Evolutionary conservation across 2,329 filamentous ascomycete species (phyloP).

Genomic region (Metarhizium guizhouense): DNA sequence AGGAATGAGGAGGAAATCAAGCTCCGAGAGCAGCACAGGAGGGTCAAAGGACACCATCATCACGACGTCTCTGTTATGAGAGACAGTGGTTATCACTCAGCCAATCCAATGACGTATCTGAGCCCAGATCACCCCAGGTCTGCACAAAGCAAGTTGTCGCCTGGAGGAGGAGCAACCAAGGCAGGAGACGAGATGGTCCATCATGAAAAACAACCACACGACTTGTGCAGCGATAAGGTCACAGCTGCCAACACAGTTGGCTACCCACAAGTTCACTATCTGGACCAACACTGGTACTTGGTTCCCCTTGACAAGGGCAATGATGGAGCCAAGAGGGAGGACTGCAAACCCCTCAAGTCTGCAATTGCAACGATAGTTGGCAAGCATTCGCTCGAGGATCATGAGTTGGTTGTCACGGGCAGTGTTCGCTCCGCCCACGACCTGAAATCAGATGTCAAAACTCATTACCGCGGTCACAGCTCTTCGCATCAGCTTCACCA

Average conservation of each 20-base stretch:
- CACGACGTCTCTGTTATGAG: neutral
- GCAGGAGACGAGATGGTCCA: neutral
- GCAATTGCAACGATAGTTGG: slow-evolving; percentile 1
- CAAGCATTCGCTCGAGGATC: slow-evolving; percentile 6
- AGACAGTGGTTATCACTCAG: slow-evolving; percentile 12
- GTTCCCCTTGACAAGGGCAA: slow-evolving; percentile 5
- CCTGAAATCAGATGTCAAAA: slow-evolving; percentile 5
- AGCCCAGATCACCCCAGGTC: slow-evolving; percentile 6
- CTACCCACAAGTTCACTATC: slow-evolving; percentile 6
- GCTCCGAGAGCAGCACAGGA: slow-evolving; percentile 15
- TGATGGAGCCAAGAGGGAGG: neutral
- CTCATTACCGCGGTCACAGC: neutral
- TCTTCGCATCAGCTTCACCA: slow-evolving; percentile 6
- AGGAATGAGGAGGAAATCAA: slow-evolving; percentile 24
- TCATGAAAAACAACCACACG: neutral
- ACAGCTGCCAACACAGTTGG: neutral
- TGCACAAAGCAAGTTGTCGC: neutral
- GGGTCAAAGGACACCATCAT: slow-evolving; percentile 6
- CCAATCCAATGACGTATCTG: slow-evolving; percentile 14
- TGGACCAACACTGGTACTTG: slow-evolving; percentile 11
- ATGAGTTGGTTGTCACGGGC: slow-evolving; percentile 5
- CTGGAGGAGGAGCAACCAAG: neutral
- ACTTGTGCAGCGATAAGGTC: neutral
- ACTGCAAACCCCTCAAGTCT: neutral
- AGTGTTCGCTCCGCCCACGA: slow-evolving; percentile 2